Evolutionary conservation across 495 filamentous ascomycete species (phyloP), one percentile per base, ranked within the genome.

Genomic region (Neurospora sp.): DNA sequence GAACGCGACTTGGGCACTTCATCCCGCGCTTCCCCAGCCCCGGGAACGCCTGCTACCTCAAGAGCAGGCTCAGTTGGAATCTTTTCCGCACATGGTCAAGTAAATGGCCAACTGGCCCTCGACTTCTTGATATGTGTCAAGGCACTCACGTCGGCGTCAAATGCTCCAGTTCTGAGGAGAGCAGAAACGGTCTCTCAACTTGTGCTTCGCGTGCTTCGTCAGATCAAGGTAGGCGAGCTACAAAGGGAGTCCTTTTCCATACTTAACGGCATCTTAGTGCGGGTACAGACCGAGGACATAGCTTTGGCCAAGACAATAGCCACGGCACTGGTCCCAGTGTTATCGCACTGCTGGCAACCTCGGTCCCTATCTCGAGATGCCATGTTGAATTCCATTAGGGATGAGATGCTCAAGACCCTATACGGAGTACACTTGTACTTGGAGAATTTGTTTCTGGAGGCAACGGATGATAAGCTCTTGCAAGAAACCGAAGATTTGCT

Each of bases 221-320:
- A 81, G 18, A 79, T 84, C 38, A 86, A 84, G 75, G 82, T 89
- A 74, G 87, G 88, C 72, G 88, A 85, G 77, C 82, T 89, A 40
- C 91, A 93, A 73, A 90, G 91, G 75, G 80, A 89, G 69, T 91
- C 90, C 22, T 92, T 97, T 75, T 90, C 88, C 48, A 84, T 88
- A 70, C 86, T 98, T 75, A 96, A 96, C 83, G 82, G 84, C 74
- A 81, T 97, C 41, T 79, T 96, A 53, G 82, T 82, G 40, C 88
- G 83, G 75, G 87, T 89, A 3, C 83, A 92, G 45, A 88, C 89
- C 41, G 91, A 96, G 76, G 86, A 92, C 72, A 85, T 89, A 20
- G 79, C 85, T 16, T 82, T 96, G 37, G 87, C 89, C 14, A 85
- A 86, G 73, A 84, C 82, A 42, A 81, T 89, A 37, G 80, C 91